Conservation (phyloP, 2,329 filamentous ascomycete genomes). For the Kalmusia sp. region DNA sequence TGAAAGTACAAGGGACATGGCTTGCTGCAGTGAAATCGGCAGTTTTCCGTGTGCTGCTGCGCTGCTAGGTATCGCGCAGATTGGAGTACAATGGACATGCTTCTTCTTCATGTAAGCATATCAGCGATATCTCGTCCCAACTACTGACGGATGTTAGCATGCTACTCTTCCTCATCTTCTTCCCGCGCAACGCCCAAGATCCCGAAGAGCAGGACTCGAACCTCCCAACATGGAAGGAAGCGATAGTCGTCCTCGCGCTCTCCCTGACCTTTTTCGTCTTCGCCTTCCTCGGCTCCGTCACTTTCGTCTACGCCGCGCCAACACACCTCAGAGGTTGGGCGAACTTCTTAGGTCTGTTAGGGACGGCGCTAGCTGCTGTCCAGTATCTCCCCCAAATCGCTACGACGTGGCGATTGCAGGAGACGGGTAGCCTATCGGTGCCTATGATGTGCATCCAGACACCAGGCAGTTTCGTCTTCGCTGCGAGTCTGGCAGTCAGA, state of each 20-base stretch:
- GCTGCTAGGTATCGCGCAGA: conserved; percentile 86
- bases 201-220: conserved; percentile 36
- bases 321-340: conserved; percentile 78
- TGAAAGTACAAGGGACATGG: conserved; percentile 81
- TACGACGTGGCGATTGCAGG: conserved; percentile 84
- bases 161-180: conserved; percentile 93
- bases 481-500: conserved; percentile 79
- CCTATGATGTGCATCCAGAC: conserved; percentile 99
- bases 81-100: conserved; percentile 90
- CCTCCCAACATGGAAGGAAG: conserved; percentile 73
- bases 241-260: conserved; percentile 73
- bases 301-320: conserved; percentile 71
- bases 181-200: conserved; percentile 56
- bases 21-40: conserved; percentile 83
- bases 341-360: conserved; percentile 80
- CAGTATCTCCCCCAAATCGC: conserved; percentile 97
- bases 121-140: not conserved
- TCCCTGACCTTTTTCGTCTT: conserved; percentile 80
- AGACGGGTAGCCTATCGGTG: conserved; percentile 90
- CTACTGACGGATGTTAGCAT: conserved; percentile 63
- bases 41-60: conserved; percentile 85
- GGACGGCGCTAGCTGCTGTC: conserved; percentile 78
- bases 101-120: conserved; percentile 81
- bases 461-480: conserved; percentile 89
- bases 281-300: conserved; percentile 68